phyloP scores from a whole-genome alignment of 805 yeast species.

The Kregervanrija pseudodelftensis region DNA sequence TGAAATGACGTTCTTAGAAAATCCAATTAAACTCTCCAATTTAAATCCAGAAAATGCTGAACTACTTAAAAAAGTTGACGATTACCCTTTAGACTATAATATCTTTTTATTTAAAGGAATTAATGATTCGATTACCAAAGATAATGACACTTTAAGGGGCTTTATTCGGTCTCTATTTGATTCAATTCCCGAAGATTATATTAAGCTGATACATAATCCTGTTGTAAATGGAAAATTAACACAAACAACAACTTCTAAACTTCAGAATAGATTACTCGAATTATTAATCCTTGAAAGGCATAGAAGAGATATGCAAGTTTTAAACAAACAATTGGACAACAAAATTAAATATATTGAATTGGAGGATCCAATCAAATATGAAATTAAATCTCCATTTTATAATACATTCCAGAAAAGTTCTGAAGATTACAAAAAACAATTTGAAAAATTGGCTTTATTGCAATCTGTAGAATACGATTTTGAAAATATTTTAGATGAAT shows the following conservation, averaged over 20 bases:
- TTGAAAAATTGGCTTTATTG: constrained; percentile 26
- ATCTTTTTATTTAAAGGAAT: constrained; percentile 30
- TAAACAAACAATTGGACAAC: constrained; percentile 19
- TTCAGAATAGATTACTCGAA: constrained; percentile 28
- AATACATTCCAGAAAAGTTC: constrained; percentile 15
- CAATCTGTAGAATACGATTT: constrained; percentile 31
- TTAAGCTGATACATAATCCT: constrained; percentile 17
- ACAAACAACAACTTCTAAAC: constrained; percentile 25
- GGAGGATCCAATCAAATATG: constrained; percentile 24
- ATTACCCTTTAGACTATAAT: constrained; percentile 32
- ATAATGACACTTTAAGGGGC: constrained; percentile 15
- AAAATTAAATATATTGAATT: constrained; percentile 19
- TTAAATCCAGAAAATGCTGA: constrained; percentile 11
- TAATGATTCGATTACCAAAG: constrained; percentile 13
- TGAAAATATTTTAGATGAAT: constrained; percentile 22
- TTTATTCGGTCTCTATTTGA: constrained; percentile 18
- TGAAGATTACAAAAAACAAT: constrained; percentile 20
- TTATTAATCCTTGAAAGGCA: constrained; percentile 30
- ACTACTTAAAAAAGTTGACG: constrained; percentile 23
- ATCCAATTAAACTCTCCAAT: constrained; percentile 3
- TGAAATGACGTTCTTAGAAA: constrained; percentile 10
- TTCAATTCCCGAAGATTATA: constrained; percentile 20
- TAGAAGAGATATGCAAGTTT: constrained; percentile 23
- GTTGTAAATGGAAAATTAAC: constrained; percentile 11
- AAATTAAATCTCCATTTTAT: constrained; percentile 28